Conservation (phyloP, 129 eudicot genomes). For the Flaveria robusta region DNA sequence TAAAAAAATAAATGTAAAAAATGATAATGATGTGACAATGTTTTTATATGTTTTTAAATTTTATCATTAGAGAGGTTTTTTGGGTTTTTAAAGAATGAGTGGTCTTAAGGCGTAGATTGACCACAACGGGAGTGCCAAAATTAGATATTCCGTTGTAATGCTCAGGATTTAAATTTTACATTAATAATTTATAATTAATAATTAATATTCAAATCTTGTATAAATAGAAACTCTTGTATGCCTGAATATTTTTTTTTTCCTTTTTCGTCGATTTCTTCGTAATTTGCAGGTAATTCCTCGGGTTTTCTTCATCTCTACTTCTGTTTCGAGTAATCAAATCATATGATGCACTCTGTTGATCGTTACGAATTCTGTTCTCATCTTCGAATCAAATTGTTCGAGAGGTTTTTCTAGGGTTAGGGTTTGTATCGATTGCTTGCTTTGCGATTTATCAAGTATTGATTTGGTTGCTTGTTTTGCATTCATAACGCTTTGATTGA, state of each 20-base stretch:
- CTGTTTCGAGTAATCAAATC: slow-evolving; percentile 6
- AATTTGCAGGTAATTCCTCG: slow-evolving; percentile 17
- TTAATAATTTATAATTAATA: too few relatives aligned
- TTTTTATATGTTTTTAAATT: too few relatives aligned
- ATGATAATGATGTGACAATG: too few relatives aligned
- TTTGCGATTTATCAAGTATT: background rate
- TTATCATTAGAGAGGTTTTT: too few relatives aligned
- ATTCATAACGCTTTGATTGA: background rate
- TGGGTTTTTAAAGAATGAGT: too few relatives aligned
- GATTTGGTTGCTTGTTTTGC: background rate
- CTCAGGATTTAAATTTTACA: too few relatives aligned
- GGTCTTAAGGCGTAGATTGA: too few relatives aligned
- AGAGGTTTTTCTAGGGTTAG: slow-evolving; percentile 24
- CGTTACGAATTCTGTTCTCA: background rate
- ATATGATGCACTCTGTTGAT: slow-evolving; percentile 3
- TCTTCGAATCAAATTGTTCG: slow-evolving; percentile 14
- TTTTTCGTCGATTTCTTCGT: slow-evolving; percentile 24
- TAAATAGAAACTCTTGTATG: background rate
- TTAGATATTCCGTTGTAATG: too few relatives aligned
- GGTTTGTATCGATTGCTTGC: slow-evolving; percentile 23
- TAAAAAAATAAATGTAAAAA: too few relatives aligned
- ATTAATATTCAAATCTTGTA: background rate
- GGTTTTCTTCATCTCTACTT: background rate
- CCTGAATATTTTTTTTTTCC: background rate
- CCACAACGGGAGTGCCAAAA: too few relatives aligned